Evolutionary conservation across 2,329 filamentous ascomycete genomes (phyloP).

Genomic region (Exophiala phaeomuriformis): DNA sequence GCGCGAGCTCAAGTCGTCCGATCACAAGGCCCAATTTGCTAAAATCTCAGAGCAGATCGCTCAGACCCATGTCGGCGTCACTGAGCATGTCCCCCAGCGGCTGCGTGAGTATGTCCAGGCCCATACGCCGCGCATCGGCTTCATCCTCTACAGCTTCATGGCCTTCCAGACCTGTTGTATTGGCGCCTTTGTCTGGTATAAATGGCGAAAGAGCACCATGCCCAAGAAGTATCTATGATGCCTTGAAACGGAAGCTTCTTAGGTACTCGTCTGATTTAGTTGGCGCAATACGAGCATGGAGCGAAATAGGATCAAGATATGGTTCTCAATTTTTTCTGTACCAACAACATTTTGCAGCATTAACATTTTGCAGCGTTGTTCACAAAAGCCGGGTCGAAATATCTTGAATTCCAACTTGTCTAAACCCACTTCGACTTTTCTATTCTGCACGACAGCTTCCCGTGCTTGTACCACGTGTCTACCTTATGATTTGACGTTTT

Average conservation of each 20-base stretch:
- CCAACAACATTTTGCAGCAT: too few relatives aligned
- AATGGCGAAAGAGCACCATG: constrained; percentile 63
- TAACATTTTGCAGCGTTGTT: too few relatives aligned
- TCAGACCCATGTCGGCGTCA: constrained; percentile 47
- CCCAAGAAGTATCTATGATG: constrained; percentile 84
- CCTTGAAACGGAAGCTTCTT: background rate
- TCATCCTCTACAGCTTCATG: constrained; percentile 64
- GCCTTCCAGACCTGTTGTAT: constrained; percentile 66
- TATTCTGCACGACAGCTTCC: too few relatives aligned
- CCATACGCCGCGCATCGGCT: constrained; percentile 48
- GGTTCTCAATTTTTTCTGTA: too few relatives aligned
- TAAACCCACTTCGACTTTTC: too few relatives aligned
- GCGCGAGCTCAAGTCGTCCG: constrained; percentile 41
- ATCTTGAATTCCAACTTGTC: too few relatives aligned
- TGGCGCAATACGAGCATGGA: too few relatives aligned
- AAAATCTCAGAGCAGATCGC: constrained; percentile 49
- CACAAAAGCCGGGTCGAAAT: too few relatives aligned
- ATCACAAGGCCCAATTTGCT: constrained; percentile 49
- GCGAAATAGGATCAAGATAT: too few relatives aligned
- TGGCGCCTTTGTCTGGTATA: constrained; percentile 67
- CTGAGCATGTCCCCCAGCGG: constrained; percentile 42
- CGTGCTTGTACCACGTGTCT: too few relatives aligned
- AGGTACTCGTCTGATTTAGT: too few relatives aligned
- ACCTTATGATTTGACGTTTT: too few relatives aligned
- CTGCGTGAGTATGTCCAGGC: constrained; percentile 25